A percentile compares a stretch with the other conserved stretches of the same genome.
Conservation (phyloP, 495 filamentous ascomycete genomes). For the Trypethelium eluteriae region DNA sequence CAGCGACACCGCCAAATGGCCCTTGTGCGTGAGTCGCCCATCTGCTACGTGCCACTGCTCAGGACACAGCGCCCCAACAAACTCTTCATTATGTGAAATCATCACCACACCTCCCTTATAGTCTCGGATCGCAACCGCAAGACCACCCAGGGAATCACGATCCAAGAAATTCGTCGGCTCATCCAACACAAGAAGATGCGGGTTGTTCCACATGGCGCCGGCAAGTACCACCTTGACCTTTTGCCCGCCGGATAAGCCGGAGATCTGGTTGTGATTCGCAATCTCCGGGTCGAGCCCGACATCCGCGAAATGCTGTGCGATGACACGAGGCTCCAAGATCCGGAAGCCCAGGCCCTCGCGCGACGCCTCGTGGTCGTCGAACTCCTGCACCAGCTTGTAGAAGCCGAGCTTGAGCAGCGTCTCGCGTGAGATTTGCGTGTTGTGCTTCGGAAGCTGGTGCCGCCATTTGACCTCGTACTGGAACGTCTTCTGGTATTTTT, state of each 20-base stretch:
- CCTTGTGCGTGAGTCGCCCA: slow-evolving; percentile 77
- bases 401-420: slow-evolving; percentile 80
- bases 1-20: slow-evolving; percentile 57
- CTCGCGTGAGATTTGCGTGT: slow-evolving; percentile 86
- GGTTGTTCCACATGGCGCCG: slow-evolving; percentile 76
- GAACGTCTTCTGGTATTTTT: slow-evolving; percentile 98
- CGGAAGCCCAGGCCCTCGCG: slow-evolving; percentile 96
- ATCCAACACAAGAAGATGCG: slow-evolving; percentile 92
- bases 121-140: slow-evolving; percentile 93
- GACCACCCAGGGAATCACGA: slow-evolving; percentile 88
- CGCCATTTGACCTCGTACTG: slow-evolving; percentile 99
- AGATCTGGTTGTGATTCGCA: slow-evolving; percentile 97
- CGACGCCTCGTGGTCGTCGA: slow-evolving; percentile 95
- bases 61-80: slow-evolving; percentile 85
- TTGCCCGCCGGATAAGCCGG: slow-evolving; percentile 93
- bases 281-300: slow-evolving; percentile 94
- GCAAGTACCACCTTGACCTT: slow-evolving; percentile 99
- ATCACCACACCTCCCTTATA: slow-evolving; percentile 97
- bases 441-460: slow-evolving; percentile 79
- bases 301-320: slow-evolving; percentile 96
- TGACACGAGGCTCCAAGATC: slow-evolving; percentile 81
- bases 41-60: slow-evolving; percentile 93
- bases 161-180: slow-evolving; percentile 99
- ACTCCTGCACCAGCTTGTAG: slow-evolving; percentile 90
- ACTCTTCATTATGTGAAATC: slow-evolving; percentile 99